Percentiles rank a stretch among this genome's conserved stretches.
phyloP scores from a whole-genome alignment of 2,329 filamentous ascomycete genomes.

The Talaromyces pinophilus region DNA sequence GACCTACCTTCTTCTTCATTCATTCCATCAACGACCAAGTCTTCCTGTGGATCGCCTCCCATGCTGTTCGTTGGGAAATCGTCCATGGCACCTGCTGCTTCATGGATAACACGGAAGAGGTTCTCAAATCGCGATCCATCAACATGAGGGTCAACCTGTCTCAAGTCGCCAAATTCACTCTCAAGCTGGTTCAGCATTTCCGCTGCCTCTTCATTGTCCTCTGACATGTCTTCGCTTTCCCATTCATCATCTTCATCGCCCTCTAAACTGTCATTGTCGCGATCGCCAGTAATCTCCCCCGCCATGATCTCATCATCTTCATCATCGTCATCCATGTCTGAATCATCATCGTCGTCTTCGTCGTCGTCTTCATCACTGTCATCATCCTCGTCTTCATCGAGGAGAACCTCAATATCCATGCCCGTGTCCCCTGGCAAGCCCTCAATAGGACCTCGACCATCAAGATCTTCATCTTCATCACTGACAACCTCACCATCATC shows the following conservation, averaged over 20 bases:
- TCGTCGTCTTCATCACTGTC: slow-evolving; percentile 65
- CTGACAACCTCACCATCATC: slow-evolving; percentile 86
- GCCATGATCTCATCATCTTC: slow-evolving; percentile 52
- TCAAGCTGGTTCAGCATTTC: slow-evolving; percentile 49
- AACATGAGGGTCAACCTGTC: slow-evolving; percentile 44
- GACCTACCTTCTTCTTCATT: slow-evolving; percentile 57
- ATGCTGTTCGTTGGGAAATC: slow-evolving; percentile 49
- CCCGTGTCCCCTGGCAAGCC: slow-evolving; percentile 62
- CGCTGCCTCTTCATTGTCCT: slow-evolving; percentile 46
- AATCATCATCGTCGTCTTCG: slow-evolving; percentile 59
- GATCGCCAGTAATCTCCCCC: slow-evolving; percentile 57
- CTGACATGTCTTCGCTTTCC: slow-evolving; percentile 52
- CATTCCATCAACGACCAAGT: slow-evolving; percentile 57
- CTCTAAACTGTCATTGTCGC: slow-evolving; percentile 53
- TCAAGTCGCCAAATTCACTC: slow-evolving; percentile 44
- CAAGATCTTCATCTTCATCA: slow-evolving; percentile 80
- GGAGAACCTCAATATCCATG: slow-evolving; percentile 82
- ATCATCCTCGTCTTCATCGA: slow-evolving; percentile 69
- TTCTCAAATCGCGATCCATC: slow-evolving; percentile 49
- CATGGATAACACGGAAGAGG: slow-evolving; percentile 48
- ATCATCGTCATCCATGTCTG: slow-evolving; percentile 61
- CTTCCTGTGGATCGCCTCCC: slow-evolving; percentile 51
- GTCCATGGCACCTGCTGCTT: slow-evolving; percentile 45
- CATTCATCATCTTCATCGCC: slow-evolving; percentile 53
- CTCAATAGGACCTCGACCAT: slow-evolving; percentile 73